phyloP scores from a whole-genome alignment of 2,329 filamentous ascomycete genomes.

The Aspergillus sp. region DNA sequence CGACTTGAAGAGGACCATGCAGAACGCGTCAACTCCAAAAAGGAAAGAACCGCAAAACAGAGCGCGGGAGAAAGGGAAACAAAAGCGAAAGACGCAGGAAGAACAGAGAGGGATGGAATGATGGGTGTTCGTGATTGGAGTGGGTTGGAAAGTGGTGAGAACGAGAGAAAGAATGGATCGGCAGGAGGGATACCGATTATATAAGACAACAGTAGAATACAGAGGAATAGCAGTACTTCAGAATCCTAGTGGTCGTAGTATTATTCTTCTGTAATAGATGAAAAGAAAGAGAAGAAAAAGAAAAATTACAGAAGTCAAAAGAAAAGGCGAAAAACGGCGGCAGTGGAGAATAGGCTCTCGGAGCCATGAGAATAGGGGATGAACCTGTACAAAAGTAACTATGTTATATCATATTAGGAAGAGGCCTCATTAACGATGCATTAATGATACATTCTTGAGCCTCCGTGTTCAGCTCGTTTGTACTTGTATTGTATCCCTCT shows the following conservation, averaged over 20 bases:
- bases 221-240: not conserved
- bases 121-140: constrained; percentile 3
- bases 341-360: too few species aligned
- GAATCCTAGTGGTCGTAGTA: too few species aligned
- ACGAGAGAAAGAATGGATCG: constrained; percentile 27
- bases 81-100: not conserved
- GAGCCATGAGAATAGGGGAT: too few species aligned
- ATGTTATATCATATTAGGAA: too few species aligned
- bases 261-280: not conserved
- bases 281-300: not conserved
- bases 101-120: not conserved
- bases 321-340: too few species aligned
- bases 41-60: not conserved
- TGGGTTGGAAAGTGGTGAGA: not conserved
- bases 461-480: too few species aligned
- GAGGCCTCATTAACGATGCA: too few species aligned
- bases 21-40: not conserved
- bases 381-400: too few species aligned
- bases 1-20: too few species aligned
- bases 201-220: not conserved
- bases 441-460: too few species aligned
- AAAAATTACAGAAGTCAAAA: too few species aligned
- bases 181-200: constrained; percentile 22
- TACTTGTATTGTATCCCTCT: too few species aligned
- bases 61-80: not conserved